Evolutionary conservation across 2,329 filamentous ascomycete species (phyloP).

Genomic region (Fusarium globosum): DNA sequence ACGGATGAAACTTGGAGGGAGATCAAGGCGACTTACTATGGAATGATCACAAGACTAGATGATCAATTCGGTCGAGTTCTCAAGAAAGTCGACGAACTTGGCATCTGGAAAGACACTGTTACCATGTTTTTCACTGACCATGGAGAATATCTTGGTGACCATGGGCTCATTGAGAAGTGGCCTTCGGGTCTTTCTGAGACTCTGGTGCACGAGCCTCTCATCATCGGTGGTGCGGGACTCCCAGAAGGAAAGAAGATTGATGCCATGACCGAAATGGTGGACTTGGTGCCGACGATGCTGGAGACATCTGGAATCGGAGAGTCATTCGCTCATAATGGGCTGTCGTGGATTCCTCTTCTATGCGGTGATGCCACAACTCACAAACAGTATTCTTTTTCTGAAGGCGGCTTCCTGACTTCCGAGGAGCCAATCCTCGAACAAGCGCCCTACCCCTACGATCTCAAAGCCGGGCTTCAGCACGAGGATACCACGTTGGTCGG

Average conservation of each 20-base stretch:
- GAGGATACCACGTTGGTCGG: conserved; percentile 56
- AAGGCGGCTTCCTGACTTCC: conserved; percentile 56
- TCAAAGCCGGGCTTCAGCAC: conserved; percentile 59
- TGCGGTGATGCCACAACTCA: conserved; percentile 41
- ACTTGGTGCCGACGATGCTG: conserved; percentile 57
- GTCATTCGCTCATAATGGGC: conserved; percentile 54
- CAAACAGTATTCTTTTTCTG: conserved; percentile 56
- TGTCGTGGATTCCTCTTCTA: conserved; percentile 49
- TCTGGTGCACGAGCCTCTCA: conserved; percentile 56
- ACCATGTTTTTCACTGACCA: conserved; percentile 59
- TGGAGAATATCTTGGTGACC: conserved; percentile 60
- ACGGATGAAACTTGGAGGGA: conserved; percentile 57
- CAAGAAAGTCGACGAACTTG: conserved; percentile 47
- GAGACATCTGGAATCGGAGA: conserved; percentile 53
- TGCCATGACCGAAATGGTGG: conserved; percentile 58
- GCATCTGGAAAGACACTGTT: conserved; percentile 53
- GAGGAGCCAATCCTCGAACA: conserved; percentile 60
- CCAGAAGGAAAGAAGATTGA: conserved; percentile 48
- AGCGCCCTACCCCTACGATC: conserved; percentile 57
- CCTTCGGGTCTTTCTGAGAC: conserved; percentile 56
- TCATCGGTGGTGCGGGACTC: conserved; percentile 56
- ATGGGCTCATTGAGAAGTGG: conserved; percentile 62
- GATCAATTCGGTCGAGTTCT: conserved; percentile 58
- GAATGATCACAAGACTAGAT: conserved; percentile 59
- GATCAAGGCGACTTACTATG: conserved; percentile 58